Percentiles rank a stretch among this genome's conserved stretches.
Evolutionary conservation across 2,329 filamentous ascomycete species (phyloP).

Genomic region (Sporothrix phasma): DNA sequence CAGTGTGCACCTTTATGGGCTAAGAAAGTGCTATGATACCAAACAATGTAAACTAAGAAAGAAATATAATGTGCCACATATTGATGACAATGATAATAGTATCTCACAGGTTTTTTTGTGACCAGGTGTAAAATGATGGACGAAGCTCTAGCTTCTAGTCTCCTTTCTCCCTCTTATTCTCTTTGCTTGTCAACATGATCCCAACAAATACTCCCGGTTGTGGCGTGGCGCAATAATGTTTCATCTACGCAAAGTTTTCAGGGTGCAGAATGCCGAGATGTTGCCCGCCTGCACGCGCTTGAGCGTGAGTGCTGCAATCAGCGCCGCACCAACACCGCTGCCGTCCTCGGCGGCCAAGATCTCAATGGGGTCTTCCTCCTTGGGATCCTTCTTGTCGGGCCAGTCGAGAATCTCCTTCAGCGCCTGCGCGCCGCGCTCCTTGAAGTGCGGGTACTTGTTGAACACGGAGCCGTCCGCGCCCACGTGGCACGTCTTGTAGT

Average conservation of each 20-base stretch:
- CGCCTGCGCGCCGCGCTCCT: conserved; percentile 78
- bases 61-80: neutral
- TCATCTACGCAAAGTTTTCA: conserved; percentile 47
- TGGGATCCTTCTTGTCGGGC: conserved; percentile 57
- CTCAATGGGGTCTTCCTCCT: conserved; percentile 78
- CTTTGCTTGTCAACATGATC: neutral
- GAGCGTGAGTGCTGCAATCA: conserved; percentile 70
- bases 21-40: conserved; percentile 27
- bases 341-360: conserved; percentile 89
- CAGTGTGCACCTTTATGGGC: conserved; percentile 63
- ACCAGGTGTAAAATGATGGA: neutral
- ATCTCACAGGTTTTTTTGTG: neutral
- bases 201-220: neutral
- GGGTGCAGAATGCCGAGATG: conserved; percentile 52
- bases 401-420: conserved; percentile 94
- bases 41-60: neutral
- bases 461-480: conserved; percentile 96
- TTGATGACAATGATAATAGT: neutral
- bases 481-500: conserved; percentile 77
- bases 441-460: conserved; percentile 99
- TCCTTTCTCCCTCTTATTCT: neutral
- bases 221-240: neutral
- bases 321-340: conserved; percentile 87
- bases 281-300: conserved; percentile 56
- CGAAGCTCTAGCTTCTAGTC: neutral